Evolutionary conservation across 2,329 filamentous ascomycete genomes (phyloP), one percentile per base, ranked within the genome.

Genomic region (Dryadomyces quercus-mongolicae): DNA sequence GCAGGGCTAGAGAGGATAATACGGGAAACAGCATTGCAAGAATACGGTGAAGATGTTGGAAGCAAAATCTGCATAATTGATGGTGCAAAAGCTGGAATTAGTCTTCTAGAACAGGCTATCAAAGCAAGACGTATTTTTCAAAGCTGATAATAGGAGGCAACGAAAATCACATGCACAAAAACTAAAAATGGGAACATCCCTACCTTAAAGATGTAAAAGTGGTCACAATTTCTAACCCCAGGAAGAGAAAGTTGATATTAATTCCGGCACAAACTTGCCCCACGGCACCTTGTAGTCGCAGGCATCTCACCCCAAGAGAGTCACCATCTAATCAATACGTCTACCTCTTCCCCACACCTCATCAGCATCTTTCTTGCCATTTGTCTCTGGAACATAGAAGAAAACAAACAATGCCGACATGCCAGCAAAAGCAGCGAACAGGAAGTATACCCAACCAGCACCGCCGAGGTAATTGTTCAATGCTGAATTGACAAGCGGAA

Each of bases 291-390:
- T 31, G 4, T 31, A 31, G 25, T 31, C 25, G 25, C n/a, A 40
- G 18, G 31, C n/a, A 49, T 36, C 13, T 9, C 13, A 46, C 2
- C 16, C 34, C 2, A 16, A 25, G 25, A 49, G 10, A 15, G 3
- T 22, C 20, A 12, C 13, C 16, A 16, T 15, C 31, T 43, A 81
- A 59, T 81, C 78, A 51, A 75, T 62, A 2, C 76, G 72, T 56
- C 77, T 71, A 45, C 73, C 74, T 55, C 88, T 74, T 1, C 87
- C 88, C 91, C 91, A 96, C n/a, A 95, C 90, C 65, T 95, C 91
- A 63, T 95, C 88, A 0, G 80, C 82, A 63, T 85, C 84, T 63
- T 80, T 82, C 75, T 88, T 95, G 2, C 88, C 91, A 63, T 83
- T 88, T 0, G 91, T 95, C 71, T 97, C 92, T 0, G 92, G 92